Evolutionary conservation across 768 basidiomycete genomes (phyloP), one percentile per base, ranked within the genome.

Genomic region (Thelephora aurantiotincta): DNA sequence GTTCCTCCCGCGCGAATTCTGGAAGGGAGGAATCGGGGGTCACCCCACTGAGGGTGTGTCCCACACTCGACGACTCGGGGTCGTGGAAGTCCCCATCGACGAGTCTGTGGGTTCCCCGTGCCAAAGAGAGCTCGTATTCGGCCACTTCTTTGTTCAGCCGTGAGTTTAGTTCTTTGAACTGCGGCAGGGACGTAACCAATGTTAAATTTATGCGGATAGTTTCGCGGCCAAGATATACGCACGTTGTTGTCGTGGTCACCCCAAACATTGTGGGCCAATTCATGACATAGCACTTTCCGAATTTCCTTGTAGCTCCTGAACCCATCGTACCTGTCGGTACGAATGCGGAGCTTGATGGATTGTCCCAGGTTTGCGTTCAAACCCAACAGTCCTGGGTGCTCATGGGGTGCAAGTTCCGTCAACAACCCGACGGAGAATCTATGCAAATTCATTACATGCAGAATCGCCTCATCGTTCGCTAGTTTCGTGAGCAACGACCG

Each of bases 101-200:
- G 2, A 87, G 66, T 45, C 67, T 63, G 55, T 82, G 78, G 0
- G 80, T 74, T 4, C 79, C 78, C 7, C 66, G 63, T 13, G 61
- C 59, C 4, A 62, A 63, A 2, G 73, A 68, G 4, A 69, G 68
- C 57, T 86, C 86, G 46, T 75, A 85, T 53, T 78, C 79, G 1
- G 68, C 68, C 1, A 87, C 80, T 56, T 89, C 83, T 5, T 74
- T 68, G 57, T 85, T 86, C 2, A 87, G 70, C 49, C 74, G 67
- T 1, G 83, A 85, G 57, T 87, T 85, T 5, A 88, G 65, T 50
- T 74, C 71, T 57, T 85, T 87, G 60, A 88, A 88, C 86, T 80
- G 49, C 3, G 18, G 13, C 11, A 30, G 26, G 9, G n/a, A 14
- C 11, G 43, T 6, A 26, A 26, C 33, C 41, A 33, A 48, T 12